phyloP scores from a whole-genome alignment of 139 green algal species.

The Micractinium sp. region DNA sequence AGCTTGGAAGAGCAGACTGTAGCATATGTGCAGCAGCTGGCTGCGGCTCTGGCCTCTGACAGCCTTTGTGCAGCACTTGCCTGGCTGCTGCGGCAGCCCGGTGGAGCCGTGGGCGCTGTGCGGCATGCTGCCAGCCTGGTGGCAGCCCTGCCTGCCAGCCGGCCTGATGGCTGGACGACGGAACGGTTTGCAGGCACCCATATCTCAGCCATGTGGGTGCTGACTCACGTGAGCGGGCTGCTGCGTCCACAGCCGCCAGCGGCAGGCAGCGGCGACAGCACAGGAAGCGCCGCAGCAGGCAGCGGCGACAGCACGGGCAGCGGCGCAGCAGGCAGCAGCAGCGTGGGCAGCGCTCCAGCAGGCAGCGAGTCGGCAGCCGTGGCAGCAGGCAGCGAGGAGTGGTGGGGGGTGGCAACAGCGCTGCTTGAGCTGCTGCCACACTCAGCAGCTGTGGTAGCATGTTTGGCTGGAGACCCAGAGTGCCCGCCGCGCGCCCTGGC shows the following conservation, averaged over 20 bases:
- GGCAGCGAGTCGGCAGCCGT: too few relatives aligned
- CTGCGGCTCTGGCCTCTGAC: neutral
- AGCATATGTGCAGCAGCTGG: neutral
- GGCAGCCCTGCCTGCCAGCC: neutral
- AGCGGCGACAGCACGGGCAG: neutral
- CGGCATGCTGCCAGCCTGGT: neutral
- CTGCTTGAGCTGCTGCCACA: too few relatives aligned
- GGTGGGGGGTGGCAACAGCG: too few relatives aligned
- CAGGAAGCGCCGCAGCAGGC: too few relatives aligned
- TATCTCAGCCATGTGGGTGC: neutral
- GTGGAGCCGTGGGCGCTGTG: neutral
- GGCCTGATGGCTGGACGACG: neutral
- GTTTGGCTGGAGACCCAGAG: too few relatives aligned
- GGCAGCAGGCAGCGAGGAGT: too few relatives aligned
- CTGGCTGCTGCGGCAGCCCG: neutral
- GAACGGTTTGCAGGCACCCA: neutral
- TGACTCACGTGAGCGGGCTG: neutral
- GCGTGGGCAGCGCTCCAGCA: too few relatives aligned
- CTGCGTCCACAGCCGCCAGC: too few relatives aligned
- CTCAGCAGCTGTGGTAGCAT: too few relatives aligned
- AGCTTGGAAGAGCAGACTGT: too few relatives aligned
- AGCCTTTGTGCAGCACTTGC: neutral
- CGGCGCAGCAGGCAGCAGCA: too few relatives aligned
- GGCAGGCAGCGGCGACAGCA: neutral
- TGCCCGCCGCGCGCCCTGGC: too few relatives aligned